phyloP scores from a whole-genome alignment of 2,329 filamentous ascomycete genomes.

The Fusarium torreyae region DNA sequence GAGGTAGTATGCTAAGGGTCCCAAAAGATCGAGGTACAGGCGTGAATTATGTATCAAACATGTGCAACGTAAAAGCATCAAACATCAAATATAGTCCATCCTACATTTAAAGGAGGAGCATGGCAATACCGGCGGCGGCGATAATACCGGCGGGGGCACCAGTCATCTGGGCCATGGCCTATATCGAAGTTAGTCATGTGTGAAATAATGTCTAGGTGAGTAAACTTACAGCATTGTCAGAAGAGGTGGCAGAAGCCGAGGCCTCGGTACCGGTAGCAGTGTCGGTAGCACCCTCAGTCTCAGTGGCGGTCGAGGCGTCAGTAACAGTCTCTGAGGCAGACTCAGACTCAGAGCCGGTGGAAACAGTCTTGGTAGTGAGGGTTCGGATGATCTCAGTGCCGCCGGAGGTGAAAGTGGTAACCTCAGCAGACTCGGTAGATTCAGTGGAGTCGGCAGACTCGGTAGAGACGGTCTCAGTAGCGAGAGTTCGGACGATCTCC shows the following conservation, averaged over 20 bases:
- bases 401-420: constrained; percentile 45
- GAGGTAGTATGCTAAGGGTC: constrained; percentile 47
- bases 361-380: constrained; percentile 39
- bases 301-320: constrained; percentile 39
- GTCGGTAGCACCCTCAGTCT: constrained; percentile 26
- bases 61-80: constrained; percentile 55
- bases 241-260: constrained; percentile 38
- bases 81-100: constrained; percentile 35
- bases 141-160: constrained; percentile 63
- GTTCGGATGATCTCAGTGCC: constrained; percentile 41
- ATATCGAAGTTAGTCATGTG: constrained; percentile 17
- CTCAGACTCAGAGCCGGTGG: constrained; percentile 25
- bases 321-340: constrained; percentile 42
- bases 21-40: constrained; percentile 53
- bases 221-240: constrained; percentile 53
- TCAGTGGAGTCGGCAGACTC: constrained; percentile 32
- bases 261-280: constrained; percentile 14
- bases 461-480: constrained; percentile 34
- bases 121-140: constrained; percentile 65
- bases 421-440: constrained; percentile 24
- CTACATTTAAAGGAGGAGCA: constrained; percentile 62
- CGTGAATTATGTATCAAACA: constrained; percentile 62
- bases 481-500: constrained; percentile 39
- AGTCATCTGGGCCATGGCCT: constrained; percentile 59
- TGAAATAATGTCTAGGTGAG: not conserved